A percentile compares a stretch with the other conserved stretches of the same genome.
Conservation (phyloP, 2,329 filamentous ascomycete genomes). For the Cercospora sesami region DNA sequence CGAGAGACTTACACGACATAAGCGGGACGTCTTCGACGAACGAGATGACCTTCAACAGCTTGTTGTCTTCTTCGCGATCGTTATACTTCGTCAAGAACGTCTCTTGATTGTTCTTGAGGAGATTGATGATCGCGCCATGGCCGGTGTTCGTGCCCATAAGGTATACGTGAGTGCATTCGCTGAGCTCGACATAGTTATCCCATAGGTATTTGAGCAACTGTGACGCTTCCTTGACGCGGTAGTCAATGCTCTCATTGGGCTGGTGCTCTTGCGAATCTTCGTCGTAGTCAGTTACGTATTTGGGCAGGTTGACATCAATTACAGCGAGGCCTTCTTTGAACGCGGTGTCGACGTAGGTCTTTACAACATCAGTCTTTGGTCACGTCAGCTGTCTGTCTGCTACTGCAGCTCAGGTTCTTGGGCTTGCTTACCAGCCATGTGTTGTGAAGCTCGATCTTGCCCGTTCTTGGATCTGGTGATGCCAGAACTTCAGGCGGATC, state of each 20-base stretch:
- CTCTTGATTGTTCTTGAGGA: slow-evolving; percentile 57
- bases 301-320: slow-evolving; percentile 88
- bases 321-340: slow-evolving; percentile 73
- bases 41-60: slow-evolving; percentile 71
- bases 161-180: slow-evolving; percentile 70
- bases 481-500: slow-evolving; percentile 56
- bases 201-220: slow-evolving; percentile 84
- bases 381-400: slow-evolving; percentile 45
- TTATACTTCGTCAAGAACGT: slow-evolving; percentile 42
- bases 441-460: slow-evolving; percentile 77
- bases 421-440: slow-evolving; percentile 72
- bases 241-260: slow-evolving; percentile 51
- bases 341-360: slow-evolving; percentile 83
- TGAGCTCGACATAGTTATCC: slow-evolving; percentile 92
- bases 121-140: slow-evolving; percentile 76
- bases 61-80: slow-evolving; percentile 65
- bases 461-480: slow-evolving; percentile 55
- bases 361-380: slow-evolving; percentile 73
- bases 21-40: slow-evolving; percentile 76
- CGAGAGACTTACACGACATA: slow-evolving; percentile 64
- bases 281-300: slow-evolving; percentile 63
- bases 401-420: slow-evolving; percentile 32
- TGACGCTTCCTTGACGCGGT: slow-evolving; percentile 53
- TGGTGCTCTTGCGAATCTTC: slow-evolving; percentile 41
- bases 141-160: slow-evolving; percentile 88